Base-by-base conservation (phyloP, 768 basidiomycete genomes). In the Collybia sordida region DNA sequence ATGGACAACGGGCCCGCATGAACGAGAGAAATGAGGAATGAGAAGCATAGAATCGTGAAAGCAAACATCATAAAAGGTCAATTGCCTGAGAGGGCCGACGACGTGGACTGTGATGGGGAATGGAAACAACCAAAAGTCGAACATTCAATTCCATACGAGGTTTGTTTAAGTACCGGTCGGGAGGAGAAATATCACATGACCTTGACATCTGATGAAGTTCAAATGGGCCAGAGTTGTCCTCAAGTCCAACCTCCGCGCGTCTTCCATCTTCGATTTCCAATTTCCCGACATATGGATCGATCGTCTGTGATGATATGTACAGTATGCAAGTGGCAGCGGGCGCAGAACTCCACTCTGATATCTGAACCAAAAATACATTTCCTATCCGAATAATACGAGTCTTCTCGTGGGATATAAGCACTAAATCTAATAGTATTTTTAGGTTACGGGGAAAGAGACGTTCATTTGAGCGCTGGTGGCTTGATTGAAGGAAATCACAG, bases 1-100 rank as follows among this genome's bases (percentile, higher is more conserved):
- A 60, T 55, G 45, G 50, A 51, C 31, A 79, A 57, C 1, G 75
- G 77, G 21, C 65, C 55, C n/a, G 72, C 70, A 18, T 67, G 58
- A n/a, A 65, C 61, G 6, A 57, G 31, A 24, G 67, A 58, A 42
- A 67, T 44, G 39, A 71, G 49, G 42, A 68, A 59, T 19, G 64
- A 64, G 51, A 67, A 46, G 52, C 60, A 66, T 47, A 70, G 42
- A 51, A 60, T 57, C 45, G 59, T 65, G 24, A 69, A 55, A 42
- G 61, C 49, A 42, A 67, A 62, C 68, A 67, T 66, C 46, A 57
- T 64, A 49, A 52, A 11, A 54, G 40, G 49, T 31, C 53, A 31
- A 31, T 14, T 31, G 38, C 49, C 34, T 52, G 41, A 24, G 41
- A 41, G 34, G 60, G 42, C 54, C 48, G 50, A 49, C 43, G 59